phyloP scores from a whole-genome alignment of 2,329 filamentous ascomycete genomes.

The Fusarium vanettenii region DNA sequence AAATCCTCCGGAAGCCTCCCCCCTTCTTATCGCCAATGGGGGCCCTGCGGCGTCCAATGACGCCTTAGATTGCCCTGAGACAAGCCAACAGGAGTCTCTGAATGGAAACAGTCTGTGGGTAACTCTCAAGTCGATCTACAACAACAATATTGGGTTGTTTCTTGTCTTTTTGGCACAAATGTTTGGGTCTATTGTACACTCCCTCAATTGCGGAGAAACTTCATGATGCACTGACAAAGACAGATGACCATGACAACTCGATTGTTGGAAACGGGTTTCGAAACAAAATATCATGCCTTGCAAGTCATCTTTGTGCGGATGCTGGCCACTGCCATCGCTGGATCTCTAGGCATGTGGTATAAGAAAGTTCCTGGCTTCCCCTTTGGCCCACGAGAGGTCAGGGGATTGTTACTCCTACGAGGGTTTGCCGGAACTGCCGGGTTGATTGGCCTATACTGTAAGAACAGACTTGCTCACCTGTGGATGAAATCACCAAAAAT shows the following conservation, averaged over 20 bases:
- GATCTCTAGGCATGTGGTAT: slow-evolving; percentile 55
- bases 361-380: slow-evolving; percentile 70
- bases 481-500: accelerated
- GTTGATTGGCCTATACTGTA: slow-evolving; percentile 68
- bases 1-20: background rate
- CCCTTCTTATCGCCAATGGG: background rate
- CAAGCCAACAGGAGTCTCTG: background rate
- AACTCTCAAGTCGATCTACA: slow-evolving; percentile 56
- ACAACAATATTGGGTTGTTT: slow-evolving; percentile 54
- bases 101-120: background rate
- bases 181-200: slow-evolving; percentile 52
- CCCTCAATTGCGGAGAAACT: background rate
- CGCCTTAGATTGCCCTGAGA: background rate
- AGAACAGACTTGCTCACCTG: background rate
- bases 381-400: slow-evolving; percentile 71
- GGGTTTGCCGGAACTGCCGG: slow-evolving; percentile 74
- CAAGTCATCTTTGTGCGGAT: slow-evolving; percentile 59
- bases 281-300: slow-evolving; percentile 53
- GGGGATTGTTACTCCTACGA: slow-evolving; percentile 71
- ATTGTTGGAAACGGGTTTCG: slow-evolving; percentile 48
- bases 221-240: slow-evolving; percentile 1
- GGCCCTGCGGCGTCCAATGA: background rate
- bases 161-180: slow-evolving; percentile 55
- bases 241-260: slow-evolving; percentile 57
- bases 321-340: slow-evolving; percentile 51